A percentile compares a stretch with the other conserved stretches of the same genome.
phyloP scores from a whole-genome alignment of 352 stramenopile species.

The Globisporangium yorkense region DNA sequence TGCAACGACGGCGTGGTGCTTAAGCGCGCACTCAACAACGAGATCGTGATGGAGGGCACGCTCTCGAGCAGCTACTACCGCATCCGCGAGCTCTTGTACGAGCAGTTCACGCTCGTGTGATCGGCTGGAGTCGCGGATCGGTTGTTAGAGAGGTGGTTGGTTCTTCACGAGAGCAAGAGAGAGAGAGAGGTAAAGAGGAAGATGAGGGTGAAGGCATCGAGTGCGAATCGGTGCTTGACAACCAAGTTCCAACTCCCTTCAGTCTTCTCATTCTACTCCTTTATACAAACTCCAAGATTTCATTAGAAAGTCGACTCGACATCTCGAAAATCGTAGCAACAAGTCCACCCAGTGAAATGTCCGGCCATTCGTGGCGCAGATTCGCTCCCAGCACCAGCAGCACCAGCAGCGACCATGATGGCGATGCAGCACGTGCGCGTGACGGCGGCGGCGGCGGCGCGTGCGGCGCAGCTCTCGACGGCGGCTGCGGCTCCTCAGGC shows the following conservation, averaged over 20 bases:
- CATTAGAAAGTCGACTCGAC: not conserved
- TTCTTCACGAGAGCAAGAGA: not conserved
- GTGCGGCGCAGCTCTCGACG: conserved; percentile 44
- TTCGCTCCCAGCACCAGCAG: conserved; percentile 6
- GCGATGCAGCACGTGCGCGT: conserved; percentile 34
- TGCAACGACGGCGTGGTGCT: conserved; percentile 87
- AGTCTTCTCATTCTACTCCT: not conserved
- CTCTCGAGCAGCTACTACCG: conserved; percentile 85
- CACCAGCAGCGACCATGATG: conserved; percentile 25
- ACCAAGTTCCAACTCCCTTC: too few species aligned
- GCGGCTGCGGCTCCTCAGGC: conserved; percentile 19
- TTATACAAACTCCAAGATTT: not conserved
- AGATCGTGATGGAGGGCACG: conserved; percentile 82
- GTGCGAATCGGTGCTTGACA: too few species aligned
- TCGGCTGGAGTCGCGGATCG: not conserved
- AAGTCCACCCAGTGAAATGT: not conserved
- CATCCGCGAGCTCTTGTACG: conserved; percentile 81
- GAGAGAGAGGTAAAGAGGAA: not conserved
- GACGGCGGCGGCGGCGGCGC: conserved; percentile 12
- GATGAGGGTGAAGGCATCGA: too few species aligned
- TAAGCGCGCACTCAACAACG: conserved; percentile 82
- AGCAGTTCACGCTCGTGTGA: conserved; percentile 86
- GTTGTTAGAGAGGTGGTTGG: not conserved
- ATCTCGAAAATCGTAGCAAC: not conserved
- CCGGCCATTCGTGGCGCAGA: conserved; percentile 13